Conservation (phyloP, 176 grass and related monocot genomes). For the Eremochloa ophiuroides region DNA sequence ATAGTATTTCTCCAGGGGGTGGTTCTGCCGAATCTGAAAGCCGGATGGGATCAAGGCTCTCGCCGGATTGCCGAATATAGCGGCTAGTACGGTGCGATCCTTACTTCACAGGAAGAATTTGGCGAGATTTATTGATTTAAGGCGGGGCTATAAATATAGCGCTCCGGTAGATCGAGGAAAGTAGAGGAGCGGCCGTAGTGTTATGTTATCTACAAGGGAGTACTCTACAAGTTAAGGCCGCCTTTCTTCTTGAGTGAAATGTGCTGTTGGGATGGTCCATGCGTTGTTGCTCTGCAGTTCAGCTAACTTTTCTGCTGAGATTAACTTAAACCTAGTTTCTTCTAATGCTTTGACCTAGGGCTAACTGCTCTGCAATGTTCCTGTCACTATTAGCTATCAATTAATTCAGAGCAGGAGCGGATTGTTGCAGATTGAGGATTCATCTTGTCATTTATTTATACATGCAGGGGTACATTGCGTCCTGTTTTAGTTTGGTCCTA, state of each 20-base stretch:
- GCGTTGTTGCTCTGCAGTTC: neutral
- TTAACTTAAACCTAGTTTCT: neutral
- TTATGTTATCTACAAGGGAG: neutral
- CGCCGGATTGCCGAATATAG: conserved; percentile 21
- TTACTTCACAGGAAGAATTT: neutral
- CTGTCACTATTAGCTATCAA: neutral
- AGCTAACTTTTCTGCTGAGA: neutral
- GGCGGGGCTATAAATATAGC: conserved; percentile 23
- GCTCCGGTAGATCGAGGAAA: conserved; percentile 27
- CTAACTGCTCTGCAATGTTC: conserved; percentile 7
- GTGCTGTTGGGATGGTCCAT: neutral
- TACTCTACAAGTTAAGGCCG: neutral
- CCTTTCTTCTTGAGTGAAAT: conserved; percentile 17
- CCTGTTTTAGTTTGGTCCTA: neutral
- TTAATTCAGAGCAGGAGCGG: neutral
- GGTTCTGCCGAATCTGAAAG: conserved; percentile 27
- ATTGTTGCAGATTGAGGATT: neutral
- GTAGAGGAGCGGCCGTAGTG: neutral
- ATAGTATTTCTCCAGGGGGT: too few relatives aligned
- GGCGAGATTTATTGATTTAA: conserved; percentile 24
- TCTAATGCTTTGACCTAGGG: conserved; percentile 1
- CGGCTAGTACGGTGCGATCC: neutral
- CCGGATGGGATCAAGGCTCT: conserved; percentile 32
- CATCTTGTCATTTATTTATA: neutral
- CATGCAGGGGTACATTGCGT: neutral